Percentiles rank a stretch among this genome's conserved stretches.
phyloP scores from a whole-genome alignment of 768 basidiomycete species.

The Pleurotus pulmonarius region DNA sequence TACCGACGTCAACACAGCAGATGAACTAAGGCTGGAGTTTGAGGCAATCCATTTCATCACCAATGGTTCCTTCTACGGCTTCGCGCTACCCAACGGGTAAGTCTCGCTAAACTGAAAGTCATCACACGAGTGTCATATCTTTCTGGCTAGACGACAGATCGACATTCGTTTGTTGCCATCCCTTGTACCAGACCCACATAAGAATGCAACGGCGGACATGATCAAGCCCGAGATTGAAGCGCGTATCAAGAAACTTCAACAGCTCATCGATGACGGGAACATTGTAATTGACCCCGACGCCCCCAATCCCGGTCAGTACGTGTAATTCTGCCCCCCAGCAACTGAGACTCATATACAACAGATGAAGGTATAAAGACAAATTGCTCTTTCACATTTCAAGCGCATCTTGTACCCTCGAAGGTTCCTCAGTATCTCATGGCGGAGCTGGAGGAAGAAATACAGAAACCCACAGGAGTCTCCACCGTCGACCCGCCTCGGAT shows the following conservation, averaged over 20 bases:
- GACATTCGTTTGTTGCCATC: conserved; percentile 68
- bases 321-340: not conserved
- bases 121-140: not conserved
- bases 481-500: conserved; percentile 56
- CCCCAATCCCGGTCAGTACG: conserved; percentile 20
- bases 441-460: conserved; percentile 71
- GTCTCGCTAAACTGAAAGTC: conserved; percentile 10
- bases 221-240: conserved; percentile 58
- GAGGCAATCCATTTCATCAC: conserved; percentile 73
- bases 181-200: conserved; percentile 51
- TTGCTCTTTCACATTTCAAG: conserved; percentile 66
- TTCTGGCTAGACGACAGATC: conserved; percentile 39
- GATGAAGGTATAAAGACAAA: conserved; percentile 38
- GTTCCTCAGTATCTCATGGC: conserved; percentile 55
- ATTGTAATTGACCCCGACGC: conserved; percentile 50
- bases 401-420: conserved; percentile 54
- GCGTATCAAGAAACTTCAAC: conserved; percentile 55
- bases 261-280: conserved; percentile 61
- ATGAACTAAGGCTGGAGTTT: conserved; percentile 67
- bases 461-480: conserved; percentile 68
- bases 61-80: conserved; percentile 75
- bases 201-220: conserved; percentile 56
- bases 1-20: conserved; percentile 43
- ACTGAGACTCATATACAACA: not conserved
- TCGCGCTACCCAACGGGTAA: conserved; percentile 63